Evolutionary conservation across 345 rosid species (phyloP).

Genomic region (Pistacia atlantica): DNA sequence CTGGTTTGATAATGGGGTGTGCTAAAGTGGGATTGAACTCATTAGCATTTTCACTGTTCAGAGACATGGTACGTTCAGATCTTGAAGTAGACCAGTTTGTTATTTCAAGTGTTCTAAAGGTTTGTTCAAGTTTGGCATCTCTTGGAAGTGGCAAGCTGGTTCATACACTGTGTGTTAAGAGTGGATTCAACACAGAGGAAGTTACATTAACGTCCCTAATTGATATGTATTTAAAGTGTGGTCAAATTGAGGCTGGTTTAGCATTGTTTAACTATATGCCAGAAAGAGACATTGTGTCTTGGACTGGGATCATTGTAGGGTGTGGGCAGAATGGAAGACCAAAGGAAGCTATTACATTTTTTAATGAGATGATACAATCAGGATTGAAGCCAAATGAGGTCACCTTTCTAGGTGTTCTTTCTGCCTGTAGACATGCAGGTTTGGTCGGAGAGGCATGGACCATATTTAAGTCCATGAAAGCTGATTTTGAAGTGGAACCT

Average conservation of each 20-base stretch:
- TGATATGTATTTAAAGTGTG: conserved; percentile 73
- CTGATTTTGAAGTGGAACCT: conserved; percentile 53
- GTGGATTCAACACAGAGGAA: conserved; percentile 54
- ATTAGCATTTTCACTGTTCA: conserved; percentile 47
- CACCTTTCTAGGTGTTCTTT: conserved; percentile 66
- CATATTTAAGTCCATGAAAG: conserved; percentile 52
- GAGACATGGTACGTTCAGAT: conserved; percentile 43
- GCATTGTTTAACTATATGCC: conserved; percentile 39
- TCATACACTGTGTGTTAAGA: conserved; percentile 59
- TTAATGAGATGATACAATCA: conserved; percentile 47
- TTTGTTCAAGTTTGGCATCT: conserved; percentile 59
- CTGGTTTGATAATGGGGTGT: conserved; percentile 58
- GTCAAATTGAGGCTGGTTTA: conserved; percentile 57
- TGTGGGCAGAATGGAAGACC: conserved; percentile 77
- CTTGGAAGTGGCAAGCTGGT: conserved; percentile 60
- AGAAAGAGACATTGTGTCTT: conserved; percentile 61
- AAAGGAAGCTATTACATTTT: conserved; percentile 52
- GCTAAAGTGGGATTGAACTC: conserved; percentile 45
- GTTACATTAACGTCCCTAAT: conserved; percentile 49
- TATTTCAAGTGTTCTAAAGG: conserved; percentile 55
- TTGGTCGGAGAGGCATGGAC: conserved; percentile 53
- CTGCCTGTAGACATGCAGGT: conserved; percentile 77
- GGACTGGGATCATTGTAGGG: conserved; percentile 75
- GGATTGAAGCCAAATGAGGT: conserved; percentile 71
- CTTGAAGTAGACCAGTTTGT: conserved; percentile 53